Percentiles rank a stretch among this genome's conserved stretches.
Evolutionary conservation across 2,329 filamentous ascomycete genomes (phyloP).

Genomic region (Periconia digitata): DNA sequence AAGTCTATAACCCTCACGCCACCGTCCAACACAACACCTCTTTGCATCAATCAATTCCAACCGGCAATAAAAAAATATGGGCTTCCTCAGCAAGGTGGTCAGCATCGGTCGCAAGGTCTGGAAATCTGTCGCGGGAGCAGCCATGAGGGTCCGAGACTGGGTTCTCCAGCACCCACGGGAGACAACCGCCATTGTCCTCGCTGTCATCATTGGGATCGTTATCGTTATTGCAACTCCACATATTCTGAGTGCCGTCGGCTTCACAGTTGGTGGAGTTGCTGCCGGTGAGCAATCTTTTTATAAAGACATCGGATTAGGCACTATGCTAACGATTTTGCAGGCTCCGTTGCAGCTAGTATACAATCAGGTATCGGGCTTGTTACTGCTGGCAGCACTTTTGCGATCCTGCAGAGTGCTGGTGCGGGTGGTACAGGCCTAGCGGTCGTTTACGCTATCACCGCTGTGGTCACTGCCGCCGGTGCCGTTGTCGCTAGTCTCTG

Average conservation of each 20-base stretch:
- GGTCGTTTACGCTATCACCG: slow-evolving; percentile 9
- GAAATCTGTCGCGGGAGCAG: neutral
- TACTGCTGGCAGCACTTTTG: slow-evolving; percentile 16
- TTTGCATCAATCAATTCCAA: too few species aligned
- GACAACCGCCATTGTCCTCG: slow-evolving; percentile 6
- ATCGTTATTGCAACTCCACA: slow-evolving; percentile 3
- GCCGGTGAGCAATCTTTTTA: slow-evolving; percentile 10
- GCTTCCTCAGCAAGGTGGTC: too few species aligned
- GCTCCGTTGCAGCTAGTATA: slow-evolving; percentile 13
- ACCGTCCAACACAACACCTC: too few species aligned
- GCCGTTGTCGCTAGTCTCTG: too few species aligned
- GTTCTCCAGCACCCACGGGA: slow-evolving; percentile 12
- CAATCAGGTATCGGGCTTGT: slow-evolving; percentile 18
- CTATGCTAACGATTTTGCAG: slow-evolving; percentile 3
- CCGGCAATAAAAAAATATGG: too few species aligned
- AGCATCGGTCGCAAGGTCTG: too few species aligned
- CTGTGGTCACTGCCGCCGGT: too few species aligned
- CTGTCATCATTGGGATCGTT: slow-evolving; percentile 9
- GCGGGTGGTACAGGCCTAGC: slow-evolving; percentile 13
- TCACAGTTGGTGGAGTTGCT: slow-evolving; percentile 12
- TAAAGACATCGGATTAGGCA: too few species aligned
- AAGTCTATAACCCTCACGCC: too few species aligned
- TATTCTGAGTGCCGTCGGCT: slow-evolving; percentile 10
- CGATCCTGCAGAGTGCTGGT: slow-evolving; percentile 21
- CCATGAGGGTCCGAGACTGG: slow-evolving; percentile 10